Evolutionary conservation across 495 filamentous ascomycete genomes (phyloP).

Genomic region (Penicillium angulare): DNA sequence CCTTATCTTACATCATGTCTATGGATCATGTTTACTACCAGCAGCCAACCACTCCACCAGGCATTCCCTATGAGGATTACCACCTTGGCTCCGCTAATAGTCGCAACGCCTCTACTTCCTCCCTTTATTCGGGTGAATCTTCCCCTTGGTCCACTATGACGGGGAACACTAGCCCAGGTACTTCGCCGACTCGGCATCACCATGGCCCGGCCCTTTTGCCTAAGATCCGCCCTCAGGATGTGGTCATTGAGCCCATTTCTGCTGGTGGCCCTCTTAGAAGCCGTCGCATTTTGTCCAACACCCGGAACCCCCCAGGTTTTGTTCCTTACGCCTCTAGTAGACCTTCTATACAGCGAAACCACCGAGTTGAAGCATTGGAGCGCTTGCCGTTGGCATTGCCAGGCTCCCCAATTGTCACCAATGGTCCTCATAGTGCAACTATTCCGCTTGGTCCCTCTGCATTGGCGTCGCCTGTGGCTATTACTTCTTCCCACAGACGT

Average conservation of each 20-base stretch:
- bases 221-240: conserved; percentile 83
- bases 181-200: conserved; percentile 68
- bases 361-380: conserved; percentile 63
- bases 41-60: conserved; percentile 49
- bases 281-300: conserved; percentile 56
- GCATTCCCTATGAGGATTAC: conserved; percentile 30
- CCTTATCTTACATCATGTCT: conserved; percentile 40
- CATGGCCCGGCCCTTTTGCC: conserved; percentile 81
- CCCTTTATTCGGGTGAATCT: conserved; percentile 62
- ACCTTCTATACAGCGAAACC: conserved; percentile 53
- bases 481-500: conserved; percentile 52
- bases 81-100: conserved; percentile 36
- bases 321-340: conserved; percentile 41
- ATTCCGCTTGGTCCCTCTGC: conserved; percentile 20
- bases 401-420: conserved; percentile 42
- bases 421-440: conserved; percentile 23
- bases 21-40: conserved; percentile 44
- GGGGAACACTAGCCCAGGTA: conserved; percentile 66
- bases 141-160: conserved; percentile 78
- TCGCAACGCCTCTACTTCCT: conserved; percentile 46
- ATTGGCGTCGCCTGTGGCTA: conserved; percentile 63
- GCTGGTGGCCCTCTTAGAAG: conserved; percentile 44
- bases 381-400: conserved; percentile 54
- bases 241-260: conserved; percentile 60
- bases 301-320: conserved; percentile 50